phyloP scores from a whole-genome alignment of 768 basidiomycete species.

The Pleurotus giganteus region DNA sequence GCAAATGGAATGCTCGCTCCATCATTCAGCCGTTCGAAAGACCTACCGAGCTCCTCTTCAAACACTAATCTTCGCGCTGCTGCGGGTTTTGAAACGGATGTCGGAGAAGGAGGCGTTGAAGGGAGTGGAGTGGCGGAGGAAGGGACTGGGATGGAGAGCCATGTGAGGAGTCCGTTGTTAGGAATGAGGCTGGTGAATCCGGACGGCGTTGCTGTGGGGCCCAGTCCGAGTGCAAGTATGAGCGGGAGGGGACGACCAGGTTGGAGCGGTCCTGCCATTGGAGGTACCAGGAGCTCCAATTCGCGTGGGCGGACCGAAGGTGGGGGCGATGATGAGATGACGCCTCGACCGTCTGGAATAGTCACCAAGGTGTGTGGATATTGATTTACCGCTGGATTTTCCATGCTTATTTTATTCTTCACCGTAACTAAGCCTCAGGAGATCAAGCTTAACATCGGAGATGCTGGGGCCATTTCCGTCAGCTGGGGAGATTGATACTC shows the following conservation, averaged over 20 bases:
- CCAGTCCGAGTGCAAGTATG: neutral
- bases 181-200: conserved; percentile 3
- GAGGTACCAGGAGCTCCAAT: neutral
- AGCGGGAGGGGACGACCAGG: neutral
- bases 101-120: neutral
- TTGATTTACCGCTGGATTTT: conserved; percentile 9
- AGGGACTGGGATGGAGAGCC: no score
- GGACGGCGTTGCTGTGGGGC: neutral
- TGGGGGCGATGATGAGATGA: conserved; percentile 2
- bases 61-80: neutral
- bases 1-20: neutral
- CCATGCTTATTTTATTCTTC: conserved; percentile 4
- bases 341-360: neutral
- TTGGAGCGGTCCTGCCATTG: neutral
- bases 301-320: neutral
- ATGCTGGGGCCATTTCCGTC: conserved; percentile 23
- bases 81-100: no score
- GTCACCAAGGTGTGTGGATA: conserved; percentile 8
- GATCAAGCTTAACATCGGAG: conserved; percentile 21
- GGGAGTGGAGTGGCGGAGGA: neutral
- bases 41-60: no score
- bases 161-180: neutral
- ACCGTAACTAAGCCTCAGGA: conserved; percentile 11
- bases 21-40: no score
- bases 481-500: conserved; percentile 28